Conservation (phyloP, 1,284 basidiomycete species). For the Sparassis latifolia region DNA sequence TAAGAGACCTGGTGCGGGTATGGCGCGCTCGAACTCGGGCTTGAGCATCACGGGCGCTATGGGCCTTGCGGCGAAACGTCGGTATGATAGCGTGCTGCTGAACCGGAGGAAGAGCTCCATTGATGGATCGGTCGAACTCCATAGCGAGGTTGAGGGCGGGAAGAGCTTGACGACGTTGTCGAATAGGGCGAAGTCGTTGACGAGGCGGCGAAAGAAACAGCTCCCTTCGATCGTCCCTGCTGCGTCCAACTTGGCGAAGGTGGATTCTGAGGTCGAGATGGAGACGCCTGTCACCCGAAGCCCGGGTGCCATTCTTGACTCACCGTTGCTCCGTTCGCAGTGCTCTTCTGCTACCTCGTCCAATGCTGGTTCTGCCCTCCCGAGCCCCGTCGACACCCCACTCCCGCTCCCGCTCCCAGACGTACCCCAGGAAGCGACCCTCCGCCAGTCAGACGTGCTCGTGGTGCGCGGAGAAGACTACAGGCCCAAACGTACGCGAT, state of each 20-base stretch:
- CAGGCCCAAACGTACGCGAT: slow-evolving; percentile 38
- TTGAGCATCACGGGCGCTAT: slow-evolving; percentile 44
- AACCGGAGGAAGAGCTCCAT: slow-evolving; percentile 43
- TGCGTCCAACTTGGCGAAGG: slow-evolving; percentile 13
- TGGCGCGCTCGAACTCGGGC: slow-evolving; percentile 25
- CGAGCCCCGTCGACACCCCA: slow-evolving; percentile 29
- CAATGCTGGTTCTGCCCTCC: slow-evolving; percentile 27
- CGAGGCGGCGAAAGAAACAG: slow-evolving; percentile 35
- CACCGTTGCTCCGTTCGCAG: slow-evolving; percentile 42
- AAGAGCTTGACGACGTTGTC: slow-evolving; percentile 11
- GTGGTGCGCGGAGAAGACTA: slow-evolving; percentile 17
- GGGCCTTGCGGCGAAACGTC: slow-evolving; percentile 45
- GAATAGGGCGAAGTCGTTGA: slow-evolving; percentile 25
- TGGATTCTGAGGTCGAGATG: slow-evolving; percentile 13
- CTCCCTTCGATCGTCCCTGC: slow-evolving; percentile 32
- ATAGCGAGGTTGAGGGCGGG: slow-evolving; percentile 6
- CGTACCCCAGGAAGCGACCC: slow-evolving; percentile 17
- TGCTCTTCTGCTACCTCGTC: slow-evolving; percentile 39
- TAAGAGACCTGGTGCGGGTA: slow-evolving; percentile 21
- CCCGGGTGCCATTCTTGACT: slow-evolving; percentile 25
- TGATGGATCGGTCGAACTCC: slow-evolving; percentile 16
- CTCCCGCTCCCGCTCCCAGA: slow-evolving; percentile 20
- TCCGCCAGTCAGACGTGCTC: slow-evolving; percentile 24
- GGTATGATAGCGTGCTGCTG: slow-evolving; percentile 63
- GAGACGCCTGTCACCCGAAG: slow-evolving; percentile 10